phyloP scores from a whole-genome alignment of 805 yeast species.

The Wickerhamiella shivajii region DNA sequence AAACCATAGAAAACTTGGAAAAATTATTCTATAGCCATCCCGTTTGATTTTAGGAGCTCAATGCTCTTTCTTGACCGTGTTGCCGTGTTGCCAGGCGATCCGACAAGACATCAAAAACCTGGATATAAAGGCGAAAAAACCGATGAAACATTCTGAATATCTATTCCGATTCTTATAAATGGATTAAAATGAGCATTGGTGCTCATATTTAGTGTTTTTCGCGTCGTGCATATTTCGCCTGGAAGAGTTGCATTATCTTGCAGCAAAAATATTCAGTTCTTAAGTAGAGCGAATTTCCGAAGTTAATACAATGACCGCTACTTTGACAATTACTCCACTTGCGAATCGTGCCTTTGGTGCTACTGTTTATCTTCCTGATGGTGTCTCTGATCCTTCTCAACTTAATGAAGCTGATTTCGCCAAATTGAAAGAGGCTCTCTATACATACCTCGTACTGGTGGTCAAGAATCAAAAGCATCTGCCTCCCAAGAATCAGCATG shows the following conservation, averaged over 20 bases:
- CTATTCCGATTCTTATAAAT: neutral
- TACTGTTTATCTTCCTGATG: constrained; percentile 44
- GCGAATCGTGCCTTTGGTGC: constrained; percentile 53
- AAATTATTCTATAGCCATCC: no score
- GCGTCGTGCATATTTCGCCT: neutral
- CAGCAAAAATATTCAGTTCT: neutral
- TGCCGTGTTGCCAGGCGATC: neutral
- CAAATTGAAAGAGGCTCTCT: constrained; percentile 46
- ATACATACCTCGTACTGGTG: constrained; percentile 54
- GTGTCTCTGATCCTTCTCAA: constrained; percentile 59
- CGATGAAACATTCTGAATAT: no score
- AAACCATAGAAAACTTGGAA: no score
- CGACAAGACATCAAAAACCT: neutral
- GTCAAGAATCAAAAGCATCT: constrained; percentile 58
- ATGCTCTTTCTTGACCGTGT: no score
- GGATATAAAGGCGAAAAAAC: no score
- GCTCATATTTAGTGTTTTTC: neutral
- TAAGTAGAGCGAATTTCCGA: neutral
- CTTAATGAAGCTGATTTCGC: constrained; percentile 54
- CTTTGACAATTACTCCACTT: constrained; percentile 31
- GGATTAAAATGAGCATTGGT: neutral
- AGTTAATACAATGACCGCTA: constrained; percentile 1
- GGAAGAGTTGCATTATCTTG: neutral
- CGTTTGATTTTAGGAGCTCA: no score
- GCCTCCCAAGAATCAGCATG: constrained; percentile 60